Base-by-base conservation (phyloP, 202 grass and related monocot species). In the Bolboschoenoplectus hybrid region DNA sequence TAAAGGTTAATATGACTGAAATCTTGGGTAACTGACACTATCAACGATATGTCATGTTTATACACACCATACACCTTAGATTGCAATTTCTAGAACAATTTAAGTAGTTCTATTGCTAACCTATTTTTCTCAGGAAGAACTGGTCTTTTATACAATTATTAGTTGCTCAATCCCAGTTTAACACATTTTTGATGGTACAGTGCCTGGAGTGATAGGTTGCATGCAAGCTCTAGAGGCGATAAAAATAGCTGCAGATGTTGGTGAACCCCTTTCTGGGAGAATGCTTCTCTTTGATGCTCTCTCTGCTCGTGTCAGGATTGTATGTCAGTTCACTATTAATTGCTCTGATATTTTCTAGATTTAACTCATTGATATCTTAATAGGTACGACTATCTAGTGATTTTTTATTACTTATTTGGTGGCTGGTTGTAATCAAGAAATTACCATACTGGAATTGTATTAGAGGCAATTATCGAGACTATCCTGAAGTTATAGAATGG, bases 221-320 rank as follows among this genome's bases (percentile, higher is more conserved):
- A 79, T 98, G 72, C 96, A 98, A 92, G 93, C 96, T 89, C 75
- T 98, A 66, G 96, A 98, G 91, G 96, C 91, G 83, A 92, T 98
- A 90, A 98, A 94, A 77, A 70, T 98, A 87, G 91, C 91, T 44
- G 85, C 86, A 82, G 84, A 66, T 84, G 86, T 98, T 86, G 96
- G 93, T 96, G 96, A 98, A 87, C 87, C 91, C 68, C 91, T 98
- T 52, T 91, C 85, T 74, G 90, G 91, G 83, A 94, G 96, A 89
- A 95, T 96, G 93, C 89, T 98, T 86, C 88, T 98, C 40, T 92
- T 98, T 86, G 96, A 98, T 20, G 91, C 93, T 26, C 85, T 96
- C 9, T 94, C 96, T 74, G 85, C 96, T 89, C 80, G 93, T 85
- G 76, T 92, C 73, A 90, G 89, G 74, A 94, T 88, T 46, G 96